Percentiles rank a stretch among this genome's conserved stretches.
phyloP scores from a whole-genome alignment of 2,329 filamentous ascomycete genomes.

The Penicillium brevicompactum region DNA sequence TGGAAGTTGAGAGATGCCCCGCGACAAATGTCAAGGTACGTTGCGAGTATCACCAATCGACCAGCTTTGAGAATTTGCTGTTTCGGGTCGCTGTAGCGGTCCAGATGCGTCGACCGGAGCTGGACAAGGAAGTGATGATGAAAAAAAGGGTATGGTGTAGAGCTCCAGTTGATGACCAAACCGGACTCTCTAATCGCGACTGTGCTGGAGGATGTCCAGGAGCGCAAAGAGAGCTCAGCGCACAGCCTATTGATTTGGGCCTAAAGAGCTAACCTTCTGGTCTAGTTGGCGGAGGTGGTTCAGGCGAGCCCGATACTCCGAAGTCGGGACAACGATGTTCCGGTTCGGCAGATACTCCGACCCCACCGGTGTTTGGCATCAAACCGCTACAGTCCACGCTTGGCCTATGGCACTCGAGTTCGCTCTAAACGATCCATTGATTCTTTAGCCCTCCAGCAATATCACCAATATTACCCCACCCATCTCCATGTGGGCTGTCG shows the following conservation, averaged over 20 bases:
- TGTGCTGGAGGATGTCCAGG: conserved; percentile 8
- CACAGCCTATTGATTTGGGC: conserved; percentile 8
- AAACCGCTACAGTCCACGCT: background rate
- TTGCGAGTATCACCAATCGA: background rate
- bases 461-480: background rate
- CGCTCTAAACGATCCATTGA: background rate
- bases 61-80: background rate
- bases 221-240: conserved; percentile 7
- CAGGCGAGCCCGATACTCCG: conserved; percentile 7
- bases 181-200: conserved; percentile 1
- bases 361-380: conserved; percentile 1
- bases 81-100: background rate
- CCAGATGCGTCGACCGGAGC: background rate
- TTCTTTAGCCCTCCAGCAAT: background rate
- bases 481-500: background rate
- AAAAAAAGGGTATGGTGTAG: background rate
- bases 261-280: conserved; percentile 8
- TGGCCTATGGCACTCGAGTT: too few relatives aligned
- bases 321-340: conserved; percentile 6
- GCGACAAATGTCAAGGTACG: conserved; percentile 3
- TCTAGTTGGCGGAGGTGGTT: conserved; percentile 10
- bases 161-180: background rate
- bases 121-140: conserved; percentile 1
- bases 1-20: conserved; percentile 10
- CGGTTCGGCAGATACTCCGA: background rate